These are phyloP conservation scores for Lonicera japonica DNA, from an alignment of 129 eudicot species.

Conservation along the genomic window DNA sequence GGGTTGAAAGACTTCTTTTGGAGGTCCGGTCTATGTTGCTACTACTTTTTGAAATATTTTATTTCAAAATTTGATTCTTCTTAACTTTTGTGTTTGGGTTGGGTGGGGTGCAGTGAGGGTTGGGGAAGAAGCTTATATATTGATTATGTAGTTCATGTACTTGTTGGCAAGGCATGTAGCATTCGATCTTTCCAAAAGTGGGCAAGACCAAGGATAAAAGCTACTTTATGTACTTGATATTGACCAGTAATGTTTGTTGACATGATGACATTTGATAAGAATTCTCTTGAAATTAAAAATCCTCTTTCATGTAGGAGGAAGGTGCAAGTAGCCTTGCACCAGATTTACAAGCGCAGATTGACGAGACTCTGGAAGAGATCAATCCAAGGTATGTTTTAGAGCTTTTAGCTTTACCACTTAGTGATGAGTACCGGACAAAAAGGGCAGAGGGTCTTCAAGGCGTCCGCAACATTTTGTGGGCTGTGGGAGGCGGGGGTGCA, in stretches of 20 bases:
- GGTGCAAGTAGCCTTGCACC: conserved; percentile 97
- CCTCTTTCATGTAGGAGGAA: conserved; percentile 63
- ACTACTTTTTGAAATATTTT: not conserved
- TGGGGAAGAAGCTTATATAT: not conserved
- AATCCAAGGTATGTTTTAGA: conserved; percentile 84
- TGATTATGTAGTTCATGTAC: not conserved
- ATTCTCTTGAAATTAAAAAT: conserved; percentile 4
- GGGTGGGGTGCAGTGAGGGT: not conserved
- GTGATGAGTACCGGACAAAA: conserved; percentile 54
- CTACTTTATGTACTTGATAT: conserved; percentile 1
- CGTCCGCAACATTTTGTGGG: conserved; percentile 82
- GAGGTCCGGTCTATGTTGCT: too few species aligned
- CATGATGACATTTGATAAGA: conserved; percentile 6
- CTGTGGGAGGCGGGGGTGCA: conserved; percentile 99
- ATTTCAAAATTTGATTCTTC: not conserved
- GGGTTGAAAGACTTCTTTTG: too few species aligned
- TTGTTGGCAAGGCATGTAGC: not conserved
- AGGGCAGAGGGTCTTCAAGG: conserved; percentile 97
- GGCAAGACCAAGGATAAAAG: not conserved
- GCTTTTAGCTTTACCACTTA: conserved; percentile 82
- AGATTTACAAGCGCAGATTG: conserved; percentile 93
- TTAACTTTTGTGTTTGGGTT: not conserved
- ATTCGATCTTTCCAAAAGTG: not conserved
- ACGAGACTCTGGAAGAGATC: conserved; percentile 92
- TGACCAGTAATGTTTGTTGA: not conserved